Conservation (phyloP, 2,329 filamentous ascomycete genomes). For the Diplodia sapinea region DNA sequence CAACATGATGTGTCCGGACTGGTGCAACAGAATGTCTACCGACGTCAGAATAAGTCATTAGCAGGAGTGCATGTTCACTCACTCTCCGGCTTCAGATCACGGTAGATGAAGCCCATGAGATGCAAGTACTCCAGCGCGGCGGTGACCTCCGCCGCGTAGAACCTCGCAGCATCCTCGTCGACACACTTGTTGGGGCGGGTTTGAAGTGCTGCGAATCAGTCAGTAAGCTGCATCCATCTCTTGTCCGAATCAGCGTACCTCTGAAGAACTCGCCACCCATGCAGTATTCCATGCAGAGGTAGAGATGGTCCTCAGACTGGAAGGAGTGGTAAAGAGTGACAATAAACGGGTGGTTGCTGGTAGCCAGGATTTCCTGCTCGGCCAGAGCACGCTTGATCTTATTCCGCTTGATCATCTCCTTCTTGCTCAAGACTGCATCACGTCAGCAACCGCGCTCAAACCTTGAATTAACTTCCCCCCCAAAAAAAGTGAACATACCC, state of each 20-base stretch:
- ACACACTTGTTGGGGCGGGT: slow-evolving; percentile 97
- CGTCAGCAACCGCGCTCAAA: slow-evolving; percentile 38
- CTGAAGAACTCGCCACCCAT: slow-evolving; percentile 98
- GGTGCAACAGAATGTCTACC: slow-evolving; percentile 91
- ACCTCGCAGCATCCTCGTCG: slow-evolving; percentile 92
- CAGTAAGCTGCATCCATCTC: slow-evolving; percentile 25
- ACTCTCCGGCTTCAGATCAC: slow-evolving; percentile 97
- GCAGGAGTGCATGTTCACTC: slow-evolving; percentile 50
- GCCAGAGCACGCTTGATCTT: slow-evolving; percentile 99
- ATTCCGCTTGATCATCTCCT: slow-evolving; percentile 99
- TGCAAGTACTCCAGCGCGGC: slow-evolving; percentile 96
- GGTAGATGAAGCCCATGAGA: slow-evolving; percentile 99
- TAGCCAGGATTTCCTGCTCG: slow-evolving; percentile 96
- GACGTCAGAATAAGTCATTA: slow-evolving; percentile 45
- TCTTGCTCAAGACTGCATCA: slow-evolving; percentile 87
- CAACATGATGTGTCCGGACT: slow-evolving; percentile 99
- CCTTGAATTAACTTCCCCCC: background rate
- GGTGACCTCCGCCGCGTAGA: slow-evolving; percentile 97
- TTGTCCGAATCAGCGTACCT: slow-evolving; percentile 47
- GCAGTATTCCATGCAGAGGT: slow-evolving; percentile 99
- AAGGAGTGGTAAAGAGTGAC: slow-evolving; percentile 99
- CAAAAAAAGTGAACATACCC: slow-evolving; percentile 61
- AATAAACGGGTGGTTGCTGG: slow-evolving; percentile 98
- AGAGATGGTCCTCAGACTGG: slow-evolving; percentile 97
- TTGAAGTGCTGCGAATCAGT: slow-evolving; percentile 68